Evolutionary conservation across 225 moss, liverwort and hornwort genomes (phyloP).

Genomic region (Sphagnum tenellum): DNA sequence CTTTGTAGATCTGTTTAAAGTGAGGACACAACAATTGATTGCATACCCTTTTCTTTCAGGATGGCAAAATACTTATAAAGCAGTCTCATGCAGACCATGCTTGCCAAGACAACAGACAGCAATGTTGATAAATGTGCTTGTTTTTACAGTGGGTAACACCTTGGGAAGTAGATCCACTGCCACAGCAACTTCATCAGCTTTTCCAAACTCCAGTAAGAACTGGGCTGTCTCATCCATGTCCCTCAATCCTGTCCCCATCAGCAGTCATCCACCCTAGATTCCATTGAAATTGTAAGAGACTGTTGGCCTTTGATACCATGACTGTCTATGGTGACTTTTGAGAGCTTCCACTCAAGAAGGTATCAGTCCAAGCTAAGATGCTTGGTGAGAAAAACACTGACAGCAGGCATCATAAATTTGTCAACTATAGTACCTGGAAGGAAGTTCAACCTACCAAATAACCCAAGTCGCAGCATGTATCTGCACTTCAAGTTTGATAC

Average conservation of each 20-base stretch:
- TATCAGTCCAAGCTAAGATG: too few species aligned
- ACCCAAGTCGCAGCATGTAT: conserved; percentile 20
- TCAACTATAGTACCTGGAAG: too few species aligned
- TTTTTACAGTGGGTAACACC: conserved; percentile 36
- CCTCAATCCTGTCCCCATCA: background rate
- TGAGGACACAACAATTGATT: background rate
- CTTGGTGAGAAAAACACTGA: too few species aligned
- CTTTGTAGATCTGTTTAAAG: too few species aligned
- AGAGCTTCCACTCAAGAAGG: too few species aligned
- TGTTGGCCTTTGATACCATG: too few species aligned
- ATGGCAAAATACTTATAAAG: conserved; percentile 22
- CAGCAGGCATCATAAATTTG: too few species aligned
- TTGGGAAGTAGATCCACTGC: conserved; percentile 34
- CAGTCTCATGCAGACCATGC: conserved; percentile 27
- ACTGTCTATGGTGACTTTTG: too few species aligned
- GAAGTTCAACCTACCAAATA: too few species aligned
- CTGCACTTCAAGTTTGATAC: too few species aligned
- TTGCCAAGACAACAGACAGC: conserved; percentile 43
- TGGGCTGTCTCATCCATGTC: conserved; percentile 24
- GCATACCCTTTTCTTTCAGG: conserved; percentile 32
- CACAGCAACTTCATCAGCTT: conserved; percentile 21
- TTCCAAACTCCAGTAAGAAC: conserved; percentile 37
- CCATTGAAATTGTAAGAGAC: too few species aligned
- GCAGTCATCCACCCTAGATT: too few species aligned
- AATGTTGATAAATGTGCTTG: conserved; percentile 31